These are phyloP conservation scores for Myrmaecium sp. DNA, from an alignment of 2,329 filamentous ascomycete genomes.

Conservation along the genomic window DNA sequence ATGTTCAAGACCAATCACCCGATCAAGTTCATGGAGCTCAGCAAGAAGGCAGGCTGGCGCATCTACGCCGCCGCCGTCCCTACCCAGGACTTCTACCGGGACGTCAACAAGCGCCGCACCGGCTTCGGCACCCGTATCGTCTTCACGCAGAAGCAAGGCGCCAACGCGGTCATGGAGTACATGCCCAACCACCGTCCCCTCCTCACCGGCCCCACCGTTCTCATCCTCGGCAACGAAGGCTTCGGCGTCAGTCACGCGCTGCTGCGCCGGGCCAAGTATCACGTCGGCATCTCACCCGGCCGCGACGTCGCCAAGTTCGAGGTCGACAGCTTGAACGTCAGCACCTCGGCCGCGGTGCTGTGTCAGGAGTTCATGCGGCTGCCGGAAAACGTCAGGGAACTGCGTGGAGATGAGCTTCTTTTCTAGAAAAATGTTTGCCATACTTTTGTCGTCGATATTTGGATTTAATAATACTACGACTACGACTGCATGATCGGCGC, in stretches of 20 bases:
- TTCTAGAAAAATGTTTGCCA: too few species aligned
- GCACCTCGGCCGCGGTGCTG: slow-evolving; percentile 67
- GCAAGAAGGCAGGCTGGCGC: slow-evolving; percentile 58
- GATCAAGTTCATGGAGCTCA: slow-evolving; percentile 50
- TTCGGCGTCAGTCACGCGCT: slow-evolving; percentile 13
- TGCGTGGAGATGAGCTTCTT: too few species aligned
- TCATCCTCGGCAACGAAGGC: slow-evolving; percentile 43
- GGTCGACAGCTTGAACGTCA: slow-evolving; percentile 87
- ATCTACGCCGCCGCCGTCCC: slow-evolving; percentile 49
- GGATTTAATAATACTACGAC: too few species aligned
- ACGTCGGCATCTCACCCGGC: slow-evolving; percentile 44
- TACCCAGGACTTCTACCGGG: slow-evolving; percentile 1
- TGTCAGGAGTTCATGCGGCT: slow-evolving; percentile 48
- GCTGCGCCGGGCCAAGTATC: slow-evolving; percentile 42
- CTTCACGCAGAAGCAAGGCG: slow-evolving; percentile 8
- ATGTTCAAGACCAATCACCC: slow-evolving; percentile 55
- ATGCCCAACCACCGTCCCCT: slow-evolving; percentile 12
- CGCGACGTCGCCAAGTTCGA: slow-evolving; percentile 30
- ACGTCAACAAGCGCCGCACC: neutral
- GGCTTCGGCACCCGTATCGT: slow-evolving; percentile 7
- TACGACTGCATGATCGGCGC: too few species aligned
- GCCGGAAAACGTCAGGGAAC: too few species aligned
- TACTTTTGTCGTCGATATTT: too few species aligned
- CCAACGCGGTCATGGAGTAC: slow-evolving; percentile 5
- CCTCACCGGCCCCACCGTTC: slow-evolving; percentile 44